phyloP scores from a whole-genome alignment of 345 rosid genomes.

The Eucalyptus coolabah region DNA sequence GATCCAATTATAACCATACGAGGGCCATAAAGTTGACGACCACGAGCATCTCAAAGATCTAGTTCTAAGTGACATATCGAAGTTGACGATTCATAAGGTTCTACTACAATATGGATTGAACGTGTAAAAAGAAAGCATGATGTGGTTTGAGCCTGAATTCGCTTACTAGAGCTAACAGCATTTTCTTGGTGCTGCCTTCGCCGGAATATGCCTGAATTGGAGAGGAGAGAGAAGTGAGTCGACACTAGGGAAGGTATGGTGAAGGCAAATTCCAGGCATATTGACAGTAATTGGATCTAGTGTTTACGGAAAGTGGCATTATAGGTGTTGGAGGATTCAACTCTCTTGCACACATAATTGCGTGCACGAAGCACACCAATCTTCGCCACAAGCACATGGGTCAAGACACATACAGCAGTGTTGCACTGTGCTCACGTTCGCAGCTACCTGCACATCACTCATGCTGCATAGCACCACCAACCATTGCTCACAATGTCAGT shows the following conservation, averaged over 20 bases:
- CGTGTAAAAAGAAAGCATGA: neutral
- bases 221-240: neutral
- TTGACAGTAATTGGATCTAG: neutral
- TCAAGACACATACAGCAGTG: neutral
- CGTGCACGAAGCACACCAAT: neutral
- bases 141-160: neutral
- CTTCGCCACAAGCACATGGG: neutral
- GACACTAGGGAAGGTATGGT: neutral
- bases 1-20: neutral
- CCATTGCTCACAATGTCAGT: neutral
- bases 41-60: neutral
- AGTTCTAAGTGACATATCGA: neutral
- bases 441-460: neutral
- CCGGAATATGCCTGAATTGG: neutral
- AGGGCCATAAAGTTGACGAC: neutral
- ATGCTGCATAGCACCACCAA: neutral
- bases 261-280: neutral
- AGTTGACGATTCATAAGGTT: neutral
- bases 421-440: neutral
- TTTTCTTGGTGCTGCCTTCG: neutral
- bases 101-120: neutral
- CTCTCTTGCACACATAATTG: neutral
- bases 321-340: neutral
- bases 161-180: neutral
- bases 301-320: neutral